phyloP scores from a whole-genome alignment of 2,329 filamentous ascomycete species.

The Sporothrix euskadiensis region DNA sequence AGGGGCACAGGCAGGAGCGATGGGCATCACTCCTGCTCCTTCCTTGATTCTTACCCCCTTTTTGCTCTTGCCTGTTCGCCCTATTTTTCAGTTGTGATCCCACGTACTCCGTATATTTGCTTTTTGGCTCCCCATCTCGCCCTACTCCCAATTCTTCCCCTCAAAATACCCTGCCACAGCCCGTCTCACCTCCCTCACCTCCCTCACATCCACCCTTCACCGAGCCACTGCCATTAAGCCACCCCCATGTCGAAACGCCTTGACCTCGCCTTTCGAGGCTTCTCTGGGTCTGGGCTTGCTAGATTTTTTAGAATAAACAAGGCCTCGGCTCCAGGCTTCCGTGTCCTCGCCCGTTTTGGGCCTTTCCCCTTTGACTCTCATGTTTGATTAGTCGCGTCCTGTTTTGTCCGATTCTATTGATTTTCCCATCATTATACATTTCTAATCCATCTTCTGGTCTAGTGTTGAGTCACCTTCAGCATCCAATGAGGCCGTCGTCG shows the following conservation, averaged over 20 bases:
- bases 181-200: not conserved
- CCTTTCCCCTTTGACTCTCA: not conserved
- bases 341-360: not conserved
- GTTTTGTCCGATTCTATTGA: not conserved
- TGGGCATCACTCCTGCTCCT: not conserved
- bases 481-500: slow-evolving; percentile 39
- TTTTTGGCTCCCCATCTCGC: not conserved
- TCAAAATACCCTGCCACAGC: not conserved
- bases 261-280: not conserved
- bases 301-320: not conserved
- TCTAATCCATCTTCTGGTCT: not conserved
- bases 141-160: not conserved
- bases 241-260: not conserved
- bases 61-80: not conserved
- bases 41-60: not conserved
- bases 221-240: not conserved
- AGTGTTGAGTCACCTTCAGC: slow-evolving; percentile 24
- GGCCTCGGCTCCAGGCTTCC: not conserved
- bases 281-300: not conserved
- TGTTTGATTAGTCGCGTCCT: not conserved
- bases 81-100: not conserved
- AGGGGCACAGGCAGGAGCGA: slow-evolving; percentile 7
- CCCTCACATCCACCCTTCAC: slow-evolving; percentile 6
- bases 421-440: not conserved
- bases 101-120: not conserved